A percentile compares a stretch with the other conserved stretches of the same genome.
phyloP scores from a whole-genome alignment of 2,329 filamentous ascomycete genomes.

The Penicillium sp. region DNA sequence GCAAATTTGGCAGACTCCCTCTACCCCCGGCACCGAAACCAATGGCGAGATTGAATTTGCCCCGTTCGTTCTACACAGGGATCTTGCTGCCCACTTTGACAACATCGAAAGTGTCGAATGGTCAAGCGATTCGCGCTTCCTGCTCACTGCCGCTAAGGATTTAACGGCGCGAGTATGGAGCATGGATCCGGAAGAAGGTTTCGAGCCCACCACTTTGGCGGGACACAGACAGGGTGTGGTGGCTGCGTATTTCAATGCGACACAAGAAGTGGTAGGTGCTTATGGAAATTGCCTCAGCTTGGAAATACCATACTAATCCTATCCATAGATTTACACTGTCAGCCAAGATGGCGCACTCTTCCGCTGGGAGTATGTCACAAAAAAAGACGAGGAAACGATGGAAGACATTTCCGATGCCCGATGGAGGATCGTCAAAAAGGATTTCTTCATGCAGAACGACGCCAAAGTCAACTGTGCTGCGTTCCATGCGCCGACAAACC shows the following conservation, averaged over 20 bases:
- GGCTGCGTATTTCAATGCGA: conserved; percentile 93
- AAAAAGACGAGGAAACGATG: conserved; percentile 59
- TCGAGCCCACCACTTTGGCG: conserved; percentile 82
- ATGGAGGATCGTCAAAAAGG: conserved; percentile 86
- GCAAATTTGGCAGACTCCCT: conserved; percentile 95
- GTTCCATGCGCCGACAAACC: conserved; percentile 79
- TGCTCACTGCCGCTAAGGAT: conserved; percentile 88
- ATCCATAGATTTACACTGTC: conserved; percentile 73
- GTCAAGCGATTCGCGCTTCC: conserved; percentile 95
- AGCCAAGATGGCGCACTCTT: conserved; percentile 98
- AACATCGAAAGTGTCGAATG: conserved; percentile 82
- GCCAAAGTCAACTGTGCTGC: conserved; percentile 85
- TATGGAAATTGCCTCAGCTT: not conserved
- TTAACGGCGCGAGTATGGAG: conserved; percentile 95
- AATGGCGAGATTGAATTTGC: conserved; percentile 90
- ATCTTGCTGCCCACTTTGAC: conserved; percentile 86
- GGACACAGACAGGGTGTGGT: conserved; percentile 88
- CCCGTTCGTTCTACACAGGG: conserved; percentile 84
- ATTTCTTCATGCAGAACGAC: conserved; percentile 92
- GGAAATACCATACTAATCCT: conserved; percentile 13
- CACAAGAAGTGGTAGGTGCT: conserved; percentile 71
- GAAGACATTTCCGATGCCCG: conserved; percentile 67
- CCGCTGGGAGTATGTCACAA: conserved; percentile 77
- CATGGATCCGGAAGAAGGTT: conserved; percentile 78
- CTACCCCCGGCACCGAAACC: conserved; percentile 74